A percentile compares a stretch with the other conserved stretches of the same genome.
These are phyloP conservation scores for Aspergillus phoenicis DNA, from an alignment of 2,329 filamentous ascomycete species.

Conservation along the genomic window DNA sequence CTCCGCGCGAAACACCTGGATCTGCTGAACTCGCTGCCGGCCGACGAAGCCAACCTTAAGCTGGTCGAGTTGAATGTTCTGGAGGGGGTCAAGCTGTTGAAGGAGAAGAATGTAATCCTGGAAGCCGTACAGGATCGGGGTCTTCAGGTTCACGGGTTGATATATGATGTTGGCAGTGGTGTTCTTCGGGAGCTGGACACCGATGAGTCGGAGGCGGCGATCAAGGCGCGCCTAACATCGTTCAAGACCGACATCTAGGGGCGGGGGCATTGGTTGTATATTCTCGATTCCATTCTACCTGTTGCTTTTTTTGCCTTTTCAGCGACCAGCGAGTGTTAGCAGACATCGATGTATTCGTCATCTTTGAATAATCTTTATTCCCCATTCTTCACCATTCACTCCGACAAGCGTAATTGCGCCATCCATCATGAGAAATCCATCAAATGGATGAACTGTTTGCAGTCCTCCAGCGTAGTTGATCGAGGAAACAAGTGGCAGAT, in stretches of 20 bases:
- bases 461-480: too few species aligned
- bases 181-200: conserved; percentile 56
- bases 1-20: conserved; percentile 57
- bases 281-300: not conserved
- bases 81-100: conserved; percentile 66
- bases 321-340: not conserved
- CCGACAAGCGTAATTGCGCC: too few species aligned
- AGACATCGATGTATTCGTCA: too few species aligned
- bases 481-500: too few species aligned
- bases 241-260: conserved; percentile 40
- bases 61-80: conserved; percentile 78
- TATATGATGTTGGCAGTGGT: conserved; percentile 69
- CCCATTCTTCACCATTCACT: too few species aligned
- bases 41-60: conserved; percentile 57
- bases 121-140: conserved; percentile 71
- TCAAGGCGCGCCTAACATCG: conserved; percentile 42
- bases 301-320: not conserved
- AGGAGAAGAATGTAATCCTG: conserved; percentile 68
- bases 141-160: conserved; percentile 73
- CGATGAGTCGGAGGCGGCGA: conserved; percentile 43
- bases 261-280: not conserved
- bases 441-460: too few species aligned
- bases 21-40: conserved; percentile 51
- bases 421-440: too few species aligned
- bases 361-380: too few species aligned